These are phyloP conservation scores for Trypanosoma caninum DNA, from an alignment of 208 protist species.

Conservation along the genomic window DNA sequence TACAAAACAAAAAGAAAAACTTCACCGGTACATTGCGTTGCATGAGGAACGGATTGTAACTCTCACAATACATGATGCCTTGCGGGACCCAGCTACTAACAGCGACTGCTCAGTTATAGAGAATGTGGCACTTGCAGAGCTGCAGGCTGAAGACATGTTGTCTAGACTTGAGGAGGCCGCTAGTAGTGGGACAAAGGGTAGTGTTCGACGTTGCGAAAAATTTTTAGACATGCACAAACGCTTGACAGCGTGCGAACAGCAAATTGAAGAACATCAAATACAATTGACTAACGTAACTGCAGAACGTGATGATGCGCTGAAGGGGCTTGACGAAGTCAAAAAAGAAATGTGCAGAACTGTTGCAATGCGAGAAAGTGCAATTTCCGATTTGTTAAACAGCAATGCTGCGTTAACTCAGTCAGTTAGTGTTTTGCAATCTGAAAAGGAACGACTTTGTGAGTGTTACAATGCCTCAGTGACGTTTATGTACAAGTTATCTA, in stretches of 20 bases:
- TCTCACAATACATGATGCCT: conserved; percentile 44
- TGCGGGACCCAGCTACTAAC: conserved; percentile 2
- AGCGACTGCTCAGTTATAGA: background rate
- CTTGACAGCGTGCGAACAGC: background rate
- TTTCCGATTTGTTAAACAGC: conserved; percentile 19
- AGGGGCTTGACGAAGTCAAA: background rate
- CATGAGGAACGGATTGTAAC: conserved; percentile 57
- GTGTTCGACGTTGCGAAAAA: background rate
- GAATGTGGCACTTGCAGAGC: background rate
- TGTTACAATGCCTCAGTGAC: conserved; percentile 36
- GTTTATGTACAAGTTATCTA: conserved; percentile 45
- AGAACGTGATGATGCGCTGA: conserved; percentile 14
- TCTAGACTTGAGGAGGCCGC: background rate
- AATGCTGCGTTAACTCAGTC: conserved; percentile 47
- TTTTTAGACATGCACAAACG: conserved; percentile 15
- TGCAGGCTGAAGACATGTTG: conserved; percentile 8
- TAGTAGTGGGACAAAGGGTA: conserved; percentile 1
- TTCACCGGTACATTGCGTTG: conserved; percentile 56
- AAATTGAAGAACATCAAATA: conserved; percentile 10
- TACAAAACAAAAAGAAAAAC: conserved; percentile 68
- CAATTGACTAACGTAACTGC: conserved; percentile 12
- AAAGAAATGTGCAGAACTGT: conserved; percentile 21
- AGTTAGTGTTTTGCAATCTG: conserved; percentile 22
- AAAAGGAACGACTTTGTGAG: conserved; percentile 35
- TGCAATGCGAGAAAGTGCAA: conserved; percentile 21